Percentiles rank a stretch among this genome's conserved stretches.
These are phyloP conservation scores for Asclepias syriaca DNA, from an alignment of 257 asterid genomes.

Conservation along the genomic window DNA sequence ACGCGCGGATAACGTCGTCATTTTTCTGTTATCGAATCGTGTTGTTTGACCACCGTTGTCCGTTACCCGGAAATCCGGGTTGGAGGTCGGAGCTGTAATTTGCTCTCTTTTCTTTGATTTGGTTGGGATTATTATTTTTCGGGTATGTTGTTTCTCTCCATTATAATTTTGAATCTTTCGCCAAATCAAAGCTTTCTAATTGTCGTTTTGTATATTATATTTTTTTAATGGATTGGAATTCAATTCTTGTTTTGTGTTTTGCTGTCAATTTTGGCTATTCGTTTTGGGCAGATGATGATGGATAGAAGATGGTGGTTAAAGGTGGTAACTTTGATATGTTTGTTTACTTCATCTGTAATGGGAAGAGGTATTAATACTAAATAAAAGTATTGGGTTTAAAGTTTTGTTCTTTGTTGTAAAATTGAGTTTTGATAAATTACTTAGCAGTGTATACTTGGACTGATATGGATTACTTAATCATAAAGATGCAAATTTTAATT, in stretches of 20 bases:
- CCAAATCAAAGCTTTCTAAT: not conserved
- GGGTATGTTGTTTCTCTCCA: conserved; percentile 11
- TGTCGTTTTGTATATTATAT: no score
- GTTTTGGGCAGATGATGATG: conserved; percentile 28
- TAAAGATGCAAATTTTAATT: not conserved
- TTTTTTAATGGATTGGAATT: not conserved
- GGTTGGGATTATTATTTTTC: not conserved
- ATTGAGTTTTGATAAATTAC: not conserved
- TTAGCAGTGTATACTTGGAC: no score
- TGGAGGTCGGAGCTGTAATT: conserved; percentile 11
- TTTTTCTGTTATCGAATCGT: not conserved
- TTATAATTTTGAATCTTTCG: not conserved
- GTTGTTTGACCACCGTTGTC: conserved; percentile 11
- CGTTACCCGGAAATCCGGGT: conserved; percentile 10
- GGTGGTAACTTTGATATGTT: conserved; percentile 21
- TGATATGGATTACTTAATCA: not conserved
- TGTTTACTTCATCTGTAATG: conserved; percentile 20
- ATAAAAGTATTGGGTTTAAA: not conserved
- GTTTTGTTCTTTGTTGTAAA: not conserved
- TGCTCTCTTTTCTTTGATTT: not conserved
- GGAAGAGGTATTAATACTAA: conserved; percentile 29
- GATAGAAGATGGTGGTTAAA: conserved; percentile 15
- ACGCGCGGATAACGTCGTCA: conserved; percentile 7
- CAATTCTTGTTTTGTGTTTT: not conserved
- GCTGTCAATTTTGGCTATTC: not conserved